Conservation (phyloP, 345 rosid genomes). For the Eucalyptus pauciflora region DNA sequence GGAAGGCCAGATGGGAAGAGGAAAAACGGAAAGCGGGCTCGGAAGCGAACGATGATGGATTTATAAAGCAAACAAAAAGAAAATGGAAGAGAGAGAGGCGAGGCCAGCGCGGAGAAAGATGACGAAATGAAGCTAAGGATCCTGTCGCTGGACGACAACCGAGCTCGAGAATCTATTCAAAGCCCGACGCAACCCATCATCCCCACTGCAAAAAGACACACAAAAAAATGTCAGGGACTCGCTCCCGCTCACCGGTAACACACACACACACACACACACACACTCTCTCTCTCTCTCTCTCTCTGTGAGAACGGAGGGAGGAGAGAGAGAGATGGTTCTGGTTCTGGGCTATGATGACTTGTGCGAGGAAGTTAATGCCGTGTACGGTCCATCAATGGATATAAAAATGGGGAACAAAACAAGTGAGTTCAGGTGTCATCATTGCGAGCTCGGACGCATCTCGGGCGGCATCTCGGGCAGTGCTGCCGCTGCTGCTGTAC, state of each 20-base stretch:
- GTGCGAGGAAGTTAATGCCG: not conserved
- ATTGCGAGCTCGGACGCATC: not conserved
- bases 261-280: too few species aligned
- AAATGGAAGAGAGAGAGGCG: not conserved
- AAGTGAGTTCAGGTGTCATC: not conserved
- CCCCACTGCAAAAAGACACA: not conserved
- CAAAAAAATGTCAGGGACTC: not conserved
- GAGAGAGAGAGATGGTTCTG: not conserved
- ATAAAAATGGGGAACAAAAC: not conserved
- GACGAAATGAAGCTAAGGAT: not conserved
- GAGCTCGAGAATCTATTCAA: conserved; percentile 1
- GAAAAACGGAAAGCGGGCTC: not conserved
- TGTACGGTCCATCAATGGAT: not conserved
- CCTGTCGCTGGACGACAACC: not conserved
- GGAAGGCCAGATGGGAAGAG: not conserved
- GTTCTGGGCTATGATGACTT: not conserved
- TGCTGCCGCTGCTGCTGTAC: not conserved
- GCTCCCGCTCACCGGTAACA: not conserved
- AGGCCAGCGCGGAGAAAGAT: too few species aligned
- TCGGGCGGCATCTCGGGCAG: not conserved
- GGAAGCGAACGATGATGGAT: not conserved
- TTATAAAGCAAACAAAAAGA: not conserved
- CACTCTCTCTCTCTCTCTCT: not conserved
- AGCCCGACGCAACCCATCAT: not conserved
- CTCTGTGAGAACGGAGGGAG: not conserved